phyloP scores from a whole-genome alignment of 805 yeast species.

The Yarrowia porcina region DNA sequence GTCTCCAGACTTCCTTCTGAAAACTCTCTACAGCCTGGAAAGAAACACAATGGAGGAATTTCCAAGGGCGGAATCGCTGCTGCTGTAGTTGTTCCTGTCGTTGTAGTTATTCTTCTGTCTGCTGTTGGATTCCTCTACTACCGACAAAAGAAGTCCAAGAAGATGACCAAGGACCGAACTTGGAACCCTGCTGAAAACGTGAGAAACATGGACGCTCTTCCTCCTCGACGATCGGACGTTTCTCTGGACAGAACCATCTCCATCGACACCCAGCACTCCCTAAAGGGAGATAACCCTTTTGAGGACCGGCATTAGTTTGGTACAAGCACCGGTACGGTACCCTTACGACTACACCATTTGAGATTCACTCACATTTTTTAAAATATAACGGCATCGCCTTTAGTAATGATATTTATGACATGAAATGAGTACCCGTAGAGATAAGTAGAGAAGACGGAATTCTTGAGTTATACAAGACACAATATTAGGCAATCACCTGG shows the following conservation, averaged over 20 bases:
- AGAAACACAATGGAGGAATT: slow-evolving; percentile 34
- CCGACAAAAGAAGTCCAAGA: slow-evolving; percentile 34
- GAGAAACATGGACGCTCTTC: slow-evolving; percentile 15
- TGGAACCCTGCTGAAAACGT: slow-evolving; percentile 26
- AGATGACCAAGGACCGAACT: background rate
- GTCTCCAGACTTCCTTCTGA: slow-evolving; percentile 45
- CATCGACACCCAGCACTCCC: slow-evolving; percentile 17
- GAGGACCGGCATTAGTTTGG: background rate
- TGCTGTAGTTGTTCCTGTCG: slow-evolving; percentile 46
- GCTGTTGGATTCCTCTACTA: slow-evolving; percentile 34
- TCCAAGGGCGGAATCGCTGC: slow-evolving; percentile 37
- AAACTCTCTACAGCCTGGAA: slow-evolving; percentile 34
- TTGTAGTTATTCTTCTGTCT: slow-evolving; percentile 38
- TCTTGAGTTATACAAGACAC: no score
- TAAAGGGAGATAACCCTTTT: slow-evolving; percentile 22
- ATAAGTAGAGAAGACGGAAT: no score
- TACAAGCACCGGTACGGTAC: background rate
- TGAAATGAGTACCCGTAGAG: no score
- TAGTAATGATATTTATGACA: slow-evolving; percentile 8
- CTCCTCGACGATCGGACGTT: slow-evolving; percentile 21
- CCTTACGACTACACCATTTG: slow-evolving; percentile 9
- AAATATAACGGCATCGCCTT: background rate
- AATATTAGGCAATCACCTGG: no score
- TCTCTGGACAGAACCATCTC: slow-evolving; percentile 21
- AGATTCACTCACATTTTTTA: slow-evolving; percentile 1